Evolutionary conservation across 2,329 filamentous ascomycete genomes (phyloP).

Genomic region (Microcyclospora pomicola): DNA sequence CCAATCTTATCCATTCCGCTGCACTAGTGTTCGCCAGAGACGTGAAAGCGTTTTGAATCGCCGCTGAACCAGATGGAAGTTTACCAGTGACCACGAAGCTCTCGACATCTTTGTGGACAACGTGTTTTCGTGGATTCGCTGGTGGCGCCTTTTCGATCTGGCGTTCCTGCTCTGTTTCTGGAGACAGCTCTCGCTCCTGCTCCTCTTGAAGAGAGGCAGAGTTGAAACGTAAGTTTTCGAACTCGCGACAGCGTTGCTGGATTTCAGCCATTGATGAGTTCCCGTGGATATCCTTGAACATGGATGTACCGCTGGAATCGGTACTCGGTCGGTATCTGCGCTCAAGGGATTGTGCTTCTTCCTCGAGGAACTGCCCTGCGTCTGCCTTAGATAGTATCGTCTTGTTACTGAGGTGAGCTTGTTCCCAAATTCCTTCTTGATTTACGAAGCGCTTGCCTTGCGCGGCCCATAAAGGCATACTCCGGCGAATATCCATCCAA

Average conservation of each 20-base stretch:
- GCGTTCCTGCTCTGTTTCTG: constrained; percentile 48
- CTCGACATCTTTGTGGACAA: constrained; percentile 30
- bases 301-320: too few relatives aligned
- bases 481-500: constrained; percentile 40
- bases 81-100: constrained; percentile 28
- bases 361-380: neutral
- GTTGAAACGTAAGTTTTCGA: neutral
- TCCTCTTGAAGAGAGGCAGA: constrained; percentile 41
- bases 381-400: neutral
- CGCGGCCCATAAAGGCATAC: constrained; percentile 50
- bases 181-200: constrained; percentile 53
- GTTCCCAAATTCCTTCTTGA: constrained; percentile 48
- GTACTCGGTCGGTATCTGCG: too few relatives aligned
- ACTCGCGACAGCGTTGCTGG: neutral
- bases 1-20: too few relatives aligned
- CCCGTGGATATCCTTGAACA: neutral
- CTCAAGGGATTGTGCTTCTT: too few relatives aligned
- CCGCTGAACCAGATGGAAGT: constrained; percentile 2
- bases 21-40: constrained; percentile 35
- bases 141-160: constrained; percentile 35
- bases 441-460: constrained; percentile 28
- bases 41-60: constrained; percentile 22
- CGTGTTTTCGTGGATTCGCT: constrained; percentile 28
- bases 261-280: neutral
- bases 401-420: constrained; percentile 24